These are phyloP conservation scores for Ophiosphaerella korrae DNA, from an alignment of 2,329 filamentous ascomycete species.

Conservation along the genomic window DNA sequence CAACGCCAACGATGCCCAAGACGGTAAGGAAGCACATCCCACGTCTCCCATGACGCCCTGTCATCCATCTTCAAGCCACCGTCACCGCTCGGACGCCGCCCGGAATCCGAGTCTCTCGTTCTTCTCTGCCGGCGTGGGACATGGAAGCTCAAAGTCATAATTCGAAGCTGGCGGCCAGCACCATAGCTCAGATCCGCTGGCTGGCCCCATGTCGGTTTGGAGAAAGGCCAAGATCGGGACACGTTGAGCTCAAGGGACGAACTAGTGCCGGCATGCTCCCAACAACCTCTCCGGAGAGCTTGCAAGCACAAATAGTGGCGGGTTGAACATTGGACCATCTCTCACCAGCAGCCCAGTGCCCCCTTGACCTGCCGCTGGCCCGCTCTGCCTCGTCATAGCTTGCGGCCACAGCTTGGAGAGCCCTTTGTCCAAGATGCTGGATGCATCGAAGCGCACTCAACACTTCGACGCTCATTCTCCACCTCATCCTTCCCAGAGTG, in stretches of 20 bases:
- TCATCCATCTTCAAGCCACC: constrained; percentile 16
- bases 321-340: constrained; percentile 26
- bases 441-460: neutral
- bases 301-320: constrained; percentile 11
- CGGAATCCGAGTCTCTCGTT: constrained; percentile 15
- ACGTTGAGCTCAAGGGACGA: constrained; percentile 5
- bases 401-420: constrained; percentile 1
- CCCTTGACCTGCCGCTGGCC: constrained; percentile 17
- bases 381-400: constrained; percentile 14
- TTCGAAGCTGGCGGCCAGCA: neutral
- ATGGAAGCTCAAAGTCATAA: neutral
- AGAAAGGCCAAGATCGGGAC: neutral
- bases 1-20: constrained; percentile 39
- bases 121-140: neutral
- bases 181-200: neutral
- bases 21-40: constrained; percentile 22
- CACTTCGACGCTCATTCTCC: neutral
- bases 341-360: constrained; percentile 22
- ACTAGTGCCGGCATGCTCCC: constrained; percentile 10
- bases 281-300: constrained; percentile 9
- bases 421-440: neutral
- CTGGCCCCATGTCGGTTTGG: too few species aligned
- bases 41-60: constrained; percentile 24
- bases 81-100: constrained; percentile 20
- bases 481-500: neutral